A percentile compares a stretch with the other conserved stretches of the same genome.
Evolutionary conservation across 2,329 filamentous ascomycete genomes (phyloP).

Genomic region (Huntiella savannae): DNA sequence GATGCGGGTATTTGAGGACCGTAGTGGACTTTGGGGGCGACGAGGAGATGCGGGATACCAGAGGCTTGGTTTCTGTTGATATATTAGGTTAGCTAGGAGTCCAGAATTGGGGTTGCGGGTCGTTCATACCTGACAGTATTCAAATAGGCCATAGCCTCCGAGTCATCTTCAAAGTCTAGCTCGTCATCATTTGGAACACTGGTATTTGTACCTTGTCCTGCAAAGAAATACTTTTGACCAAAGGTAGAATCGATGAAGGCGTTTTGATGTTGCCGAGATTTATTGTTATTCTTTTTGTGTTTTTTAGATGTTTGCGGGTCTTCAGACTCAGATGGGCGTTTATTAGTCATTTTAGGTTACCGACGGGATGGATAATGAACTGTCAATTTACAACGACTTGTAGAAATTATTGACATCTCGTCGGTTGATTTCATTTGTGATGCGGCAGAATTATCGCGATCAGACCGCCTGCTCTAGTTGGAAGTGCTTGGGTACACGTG

Average conservation of each 20-base stretch:
- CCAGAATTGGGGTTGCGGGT: not conserved
- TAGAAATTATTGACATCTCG: too few relatives aligned
- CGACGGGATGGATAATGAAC: not conserved
- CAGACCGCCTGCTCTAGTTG: not conserved
- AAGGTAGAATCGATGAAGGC: slow-evolving; percentile 41
- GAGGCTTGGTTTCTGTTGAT: slow-evolving; percentile 51
- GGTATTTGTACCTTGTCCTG: slow-evolving; percentile 34
- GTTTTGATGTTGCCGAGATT: slow-evolving; percentile 24
- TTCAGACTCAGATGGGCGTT: slow-evolving; percentile 3
- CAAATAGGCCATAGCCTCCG: slow-evolving; percentile 51
- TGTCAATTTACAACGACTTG: too few relatives aligned
- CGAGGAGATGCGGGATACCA: slow-evolving; percentile 50
- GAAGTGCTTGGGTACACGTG: not conserved
- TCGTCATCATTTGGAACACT: slow-evolving; percentile 32
- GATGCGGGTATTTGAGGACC: slow-evolving; percentile 30
- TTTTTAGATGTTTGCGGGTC: slow-evolving; percentile 1
- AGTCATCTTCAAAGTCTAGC: slow-evolving; percentile 46
- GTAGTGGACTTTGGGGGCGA: slow-evolving; percentile 32
- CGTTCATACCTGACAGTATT: slow-evolving; percentile 47
- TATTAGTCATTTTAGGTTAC: slow-evolving; percentile 5
- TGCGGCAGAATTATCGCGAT: not conserved
- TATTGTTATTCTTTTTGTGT: slow-evolving; percentile 16
- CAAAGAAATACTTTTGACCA: slow-evolving; percentile 55
- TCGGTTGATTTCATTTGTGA: not conserved
- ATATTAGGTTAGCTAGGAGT: slow-evolving; percentile 19